Evolutionary conservation across 495 filamentous ascomycete genomes (phyloP), one percentile per base, ranked within the genome.

Genomic region (Penicillium argentinense): DNA sequence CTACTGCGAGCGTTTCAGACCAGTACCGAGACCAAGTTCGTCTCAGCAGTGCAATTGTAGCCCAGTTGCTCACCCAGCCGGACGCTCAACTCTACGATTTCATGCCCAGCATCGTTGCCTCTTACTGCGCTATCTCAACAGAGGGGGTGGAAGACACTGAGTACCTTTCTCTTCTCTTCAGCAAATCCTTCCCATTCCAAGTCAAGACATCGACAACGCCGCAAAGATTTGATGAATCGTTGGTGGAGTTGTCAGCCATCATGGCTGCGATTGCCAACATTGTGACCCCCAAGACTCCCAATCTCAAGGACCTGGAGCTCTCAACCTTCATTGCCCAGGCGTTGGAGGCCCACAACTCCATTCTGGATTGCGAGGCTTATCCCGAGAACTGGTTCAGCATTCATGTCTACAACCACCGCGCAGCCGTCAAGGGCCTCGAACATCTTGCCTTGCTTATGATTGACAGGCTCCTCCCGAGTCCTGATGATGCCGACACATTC

Each of bases 11-110:
- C 24, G 82, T 93, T 2, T 90, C 83, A 4, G 82, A 88, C 9
- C 90, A 95, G 60, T 99, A 89, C 78, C 87, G 83, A 49, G 89
- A 96, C 13, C 93, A 98, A 69, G 87, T 97, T 12, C 87, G 93
- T 5, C 73, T 98, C 16, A 92, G 89, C 60, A 93, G 88, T 62
- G 89, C 92, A 1, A 88, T 97, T 37, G 80, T 97, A 14, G 87
- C 93, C 2, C 86, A 84, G 45, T 85, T 97, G 60, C 75, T 90
- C 38, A 77, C 82, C 19, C 81, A 88, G 51, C 80, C 90, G 6
- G 86, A 87, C n/a, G 78, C 89, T 9, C 82, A 88, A 45, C 81
- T 92, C 19, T 88, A 89, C 13, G 84, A 88, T 18, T 92, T 96
- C 59, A 87, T 97, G 51, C 87, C 87, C 7, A 95, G 93, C 66